Conservation (phyloP, 139 green algal species). For the Tetradesmus obliquus region DNA sequence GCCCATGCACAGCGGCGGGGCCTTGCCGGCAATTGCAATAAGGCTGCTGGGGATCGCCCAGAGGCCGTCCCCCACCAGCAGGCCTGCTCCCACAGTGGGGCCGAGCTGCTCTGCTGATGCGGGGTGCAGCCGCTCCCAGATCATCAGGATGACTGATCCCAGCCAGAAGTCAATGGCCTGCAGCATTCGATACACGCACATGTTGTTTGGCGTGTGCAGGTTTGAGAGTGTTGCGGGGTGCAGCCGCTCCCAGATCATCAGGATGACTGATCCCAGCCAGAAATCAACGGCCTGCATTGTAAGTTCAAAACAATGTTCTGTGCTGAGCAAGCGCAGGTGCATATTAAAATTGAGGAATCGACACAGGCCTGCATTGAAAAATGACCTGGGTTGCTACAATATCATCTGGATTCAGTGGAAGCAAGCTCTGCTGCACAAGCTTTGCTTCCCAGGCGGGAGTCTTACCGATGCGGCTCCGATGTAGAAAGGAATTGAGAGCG, state of each 20-base stretch:
- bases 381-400: no score
- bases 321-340: no score
- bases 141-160: constrained; percentile 36
- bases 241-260: not conserved
- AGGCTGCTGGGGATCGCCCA: constrained; percentile 49
- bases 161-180: constrained; percentile 52
- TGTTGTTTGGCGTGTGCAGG: not conserved
- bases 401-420: no score
- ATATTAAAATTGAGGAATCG: no score
- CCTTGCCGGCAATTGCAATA: constrained; percentile 39
- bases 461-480: constrained; percentile 49
- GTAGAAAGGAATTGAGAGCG: constrained; percentile 67
- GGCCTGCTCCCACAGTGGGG: constrained; percentile 43
- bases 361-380: no score
- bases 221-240: not conserved
- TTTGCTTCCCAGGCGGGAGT: no score
- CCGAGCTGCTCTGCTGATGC: constrained; percentile 38
- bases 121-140: constrained; percentile 15
- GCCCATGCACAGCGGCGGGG: constrained; percentile 51
- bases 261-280: constrained; percentile 8
- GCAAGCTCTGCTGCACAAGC: no score
- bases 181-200: not conserved
- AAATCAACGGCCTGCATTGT: constrained; percentile 29
- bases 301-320: not conserved
- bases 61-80: constrained; percentile 60